These are phyloP conservation scores for Corymbia citriodora DNA, from an alignment of 441 rosid species.

Conservation along the genomic window DNA sequence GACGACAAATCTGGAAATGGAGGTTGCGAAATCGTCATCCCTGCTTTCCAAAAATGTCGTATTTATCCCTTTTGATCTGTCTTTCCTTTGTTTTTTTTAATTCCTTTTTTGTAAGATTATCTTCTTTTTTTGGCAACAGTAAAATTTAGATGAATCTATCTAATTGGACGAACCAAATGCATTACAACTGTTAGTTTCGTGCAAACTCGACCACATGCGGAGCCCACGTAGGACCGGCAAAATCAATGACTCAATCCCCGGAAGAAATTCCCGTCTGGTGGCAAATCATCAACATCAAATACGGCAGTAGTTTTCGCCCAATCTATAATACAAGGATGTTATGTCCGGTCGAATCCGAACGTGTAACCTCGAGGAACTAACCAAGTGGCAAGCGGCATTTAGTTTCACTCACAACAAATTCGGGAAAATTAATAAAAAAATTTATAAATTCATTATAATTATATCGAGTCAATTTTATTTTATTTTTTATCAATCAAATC, in stretches of 20 bases:
- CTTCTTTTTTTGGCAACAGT: background rate
- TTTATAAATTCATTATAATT: too few species aligned
- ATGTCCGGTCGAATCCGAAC: background rate
- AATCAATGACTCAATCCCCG: background rate
- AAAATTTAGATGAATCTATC: background rate
- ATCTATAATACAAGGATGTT: background rate
- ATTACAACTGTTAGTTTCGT: background rate
- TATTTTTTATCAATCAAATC: too few species aligned
- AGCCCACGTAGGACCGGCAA: background rate
- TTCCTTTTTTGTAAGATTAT: too few species aligned
- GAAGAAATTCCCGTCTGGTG: too few species aligned
- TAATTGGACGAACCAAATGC: background rate
- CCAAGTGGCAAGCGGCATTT: background rate
- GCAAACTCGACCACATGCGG: background rate
- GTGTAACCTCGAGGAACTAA: background rate
- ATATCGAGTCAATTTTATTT: too few species aligned
- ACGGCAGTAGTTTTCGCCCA: too few species aligned
- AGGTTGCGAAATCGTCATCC: background rate
- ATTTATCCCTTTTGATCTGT: background rate
- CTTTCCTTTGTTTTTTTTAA: too few species aligned
- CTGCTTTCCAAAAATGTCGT: background rate
- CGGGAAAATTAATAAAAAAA: too few species aligned
- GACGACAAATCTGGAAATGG: background rate
- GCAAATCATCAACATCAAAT: too few species aligned
- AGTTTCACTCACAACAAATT: too few species aligned